Conservation (phyloP, 2,329 filamentous ascomycete species). For the Nigrospora oryzae region DNA sequence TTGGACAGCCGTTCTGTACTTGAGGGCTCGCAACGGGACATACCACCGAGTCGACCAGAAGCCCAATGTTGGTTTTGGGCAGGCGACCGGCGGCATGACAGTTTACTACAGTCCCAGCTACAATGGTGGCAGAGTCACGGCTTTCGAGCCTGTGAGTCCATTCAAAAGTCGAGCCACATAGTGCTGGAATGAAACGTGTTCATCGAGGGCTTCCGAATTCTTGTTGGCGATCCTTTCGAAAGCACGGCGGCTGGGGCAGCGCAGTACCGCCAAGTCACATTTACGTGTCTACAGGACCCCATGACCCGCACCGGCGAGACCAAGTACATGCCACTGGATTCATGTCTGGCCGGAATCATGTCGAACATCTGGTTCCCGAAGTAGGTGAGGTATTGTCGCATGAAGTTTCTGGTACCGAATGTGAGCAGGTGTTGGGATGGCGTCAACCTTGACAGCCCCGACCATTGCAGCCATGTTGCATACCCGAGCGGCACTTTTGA, state of each 20-base stretch:
- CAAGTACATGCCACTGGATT: slow-evolving; percentile 25
- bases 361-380: slow-evolving; percentile 36
- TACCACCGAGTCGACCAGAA: slow-evolving; percentile 22
- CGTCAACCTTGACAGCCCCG: slow-evolving; percentile 33
- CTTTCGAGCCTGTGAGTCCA: slow-evolving; percentile 22
- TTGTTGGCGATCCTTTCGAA: slow-evolving; percentile 18
- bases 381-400: slow-evolving; percentile 15
- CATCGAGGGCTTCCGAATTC: slow-evolving; percentile 20
- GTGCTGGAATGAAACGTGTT: not conserved
- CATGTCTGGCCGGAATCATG: slow-evolving; percentile 25
- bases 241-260: slow-evolving; percentile 14
- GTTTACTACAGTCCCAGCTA: slow-evolving; percentile 22
- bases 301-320: slow-evolving; percentile 24
- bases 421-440: slow-evolving; percentile 42
- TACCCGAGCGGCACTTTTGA: slow-evolving; percentile 29
- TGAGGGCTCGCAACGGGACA: slow-evolving; percentile 27
- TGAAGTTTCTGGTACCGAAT: slow-evolving; percentile 16
- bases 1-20: slow-evolving; percentile 32
- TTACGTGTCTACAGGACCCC: not conserved
- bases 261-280: slow-evolving; percentile 4
- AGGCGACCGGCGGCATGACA: slow-evolving; percentile 22
- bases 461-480: slow-evolving; percentile 41
- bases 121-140: slow-evolving; percentile 16
- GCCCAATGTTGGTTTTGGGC: slow-evolving; percentile 17
- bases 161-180: slow-evolving; percentile 12